Evolutionary conservation across 1,284 basidiomycete species (phyloP), one percentile per base, ranked within the genome.

Genomic region (Ustilago bromivora): DNA sequence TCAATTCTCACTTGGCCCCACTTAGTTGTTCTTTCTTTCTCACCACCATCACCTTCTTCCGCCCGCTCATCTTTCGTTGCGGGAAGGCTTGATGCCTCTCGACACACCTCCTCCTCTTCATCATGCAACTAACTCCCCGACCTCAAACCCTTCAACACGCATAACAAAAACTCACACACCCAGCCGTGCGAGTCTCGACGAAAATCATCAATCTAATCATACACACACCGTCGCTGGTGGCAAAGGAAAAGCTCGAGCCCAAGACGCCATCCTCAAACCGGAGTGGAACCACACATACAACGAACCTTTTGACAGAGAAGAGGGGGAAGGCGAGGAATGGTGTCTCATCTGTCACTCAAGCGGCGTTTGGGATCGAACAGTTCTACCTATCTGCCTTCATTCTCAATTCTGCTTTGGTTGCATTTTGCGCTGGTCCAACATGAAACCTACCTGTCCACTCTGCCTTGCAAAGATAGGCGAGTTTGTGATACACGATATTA

Each of bases 341-440:
- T 87, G 86, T 40, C 79, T 83, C 1, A 84, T 87, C 69, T 87
- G 86, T 57, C 76, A 86, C 40, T 65, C 75, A 0, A 58, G 75
- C 3, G 57, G 61, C 28, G 82, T 87, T 13, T 56, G 58, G 11
- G 84, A 87, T 67, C 76, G 79, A 34, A 78, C 85, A 11, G 73
- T 85, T 61, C 70, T 86, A 17, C 80, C 68, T 15, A 71, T 61
- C 0, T 86, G 85, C 51, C 66, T 78, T 19, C 86, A 86, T 46
- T 77, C 79, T n/a, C 75, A 78, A 32, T 87, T 86, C 71, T 87
- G 86, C 82, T 86, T 84, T 36, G 55, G 53, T 11, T 86, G 86
- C 66, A 85, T 87, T 55, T 46, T 82, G 2, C 75, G 80, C 1
- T 87, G 86, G 86, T 66, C 71, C 1, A 66, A 71, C 23, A 83